A percentile compares a stretch with the other conserved stretches of the same genome.
Conservation (phyloP, 1,284 basidiomycete genomes). For the Coniferiporia sulphurascens region DNA sequence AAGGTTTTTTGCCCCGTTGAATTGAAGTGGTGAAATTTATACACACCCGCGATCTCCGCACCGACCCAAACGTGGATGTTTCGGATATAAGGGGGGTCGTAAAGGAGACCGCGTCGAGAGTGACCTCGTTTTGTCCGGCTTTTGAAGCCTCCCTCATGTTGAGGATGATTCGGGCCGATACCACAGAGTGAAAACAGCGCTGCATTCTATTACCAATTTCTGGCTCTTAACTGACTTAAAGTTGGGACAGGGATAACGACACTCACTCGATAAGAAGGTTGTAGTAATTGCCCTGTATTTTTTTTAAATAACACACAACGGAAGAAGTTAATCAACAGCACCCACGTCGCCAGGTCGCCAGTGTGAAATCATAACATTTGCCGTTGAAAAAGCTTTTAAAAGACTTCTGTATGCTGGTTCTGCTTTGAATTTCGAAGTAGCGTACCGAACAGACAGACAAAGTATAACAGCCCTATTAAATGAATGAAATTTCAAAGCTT, state of each 20-base stretch:
- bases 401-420: neutral
- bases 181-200: neutral
- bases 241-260: neutral
- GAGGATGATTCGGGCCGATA: neutral
- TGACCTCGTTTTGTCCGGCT: neutral
- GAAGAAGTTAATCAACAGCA: neutral
- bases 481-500: neutral
- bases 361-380: neutral
- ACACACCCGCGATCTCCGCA: no score
- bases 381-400: neutral
- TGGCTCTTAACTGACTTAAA: neutral
- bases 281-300: neutral
- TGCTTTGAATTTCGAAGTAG: neutral
- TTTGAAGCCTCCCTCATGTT: neutral
- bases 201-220: neutral
- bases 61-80: neutral
- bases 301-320: neutral
- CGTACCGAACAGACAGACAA: neutral
- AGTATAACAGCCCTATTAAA: neutral
- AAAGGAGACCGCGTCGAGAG: neutral
- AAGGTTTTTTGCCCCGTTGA: no score
- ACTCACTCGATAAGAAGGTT: neutral
- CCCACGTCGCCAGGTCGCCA: neutral
- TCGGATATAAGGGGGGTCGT: neutral
- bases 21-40: no score